Evolutionary conservation across 2,329 filamentous ascomycete genomes (phyloP).

Genomic region (Raffaelea arxii): DNA sequence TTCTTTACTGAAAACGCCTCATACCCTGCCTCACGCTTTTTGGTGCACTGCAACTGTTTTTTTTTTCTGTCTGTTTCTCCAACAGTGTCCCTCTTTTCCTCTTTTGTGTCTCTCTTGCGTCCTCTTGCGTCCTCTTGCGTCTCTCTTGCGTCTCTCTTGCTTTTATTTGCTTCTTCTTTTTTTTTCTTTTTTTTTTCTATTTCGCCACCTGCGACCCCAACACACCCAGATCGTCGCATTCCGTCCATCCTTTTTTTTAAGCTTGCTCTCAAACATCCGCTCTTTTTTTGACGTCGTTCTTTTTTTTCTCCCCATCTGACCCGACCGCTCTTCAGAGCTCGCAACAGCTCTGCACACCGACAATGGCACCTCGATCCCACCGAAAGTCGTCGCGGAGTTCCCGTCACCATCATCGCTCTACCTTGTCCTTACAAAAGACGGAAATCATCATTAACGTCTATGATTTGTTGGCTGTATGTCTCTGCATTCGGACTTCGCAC

Average conservation of each 20-base stretch:
- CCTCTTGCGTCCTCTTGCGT: no score
- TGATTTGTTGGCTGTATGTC: constrained; percentile 60
- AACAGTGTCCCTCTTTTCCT: no score
- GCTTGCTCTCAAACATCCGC: neutral
- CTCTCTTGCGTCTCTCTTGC: neutral
- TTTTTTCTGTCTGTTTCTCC: no score
- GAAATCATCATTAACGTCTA: constrained; percentile 71
- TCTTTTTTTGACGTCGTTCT: neutral
- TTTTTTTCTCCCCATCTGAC: neutral
- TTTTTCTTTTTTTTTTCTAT: neutral
- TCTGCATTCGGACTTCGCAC: no score
- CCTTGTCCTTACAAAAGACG: constrained; percentile 60
- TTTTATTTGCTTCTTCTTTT: neutral
- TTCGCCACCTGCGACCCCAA: neutral
- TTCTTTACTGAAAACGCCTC: no score
- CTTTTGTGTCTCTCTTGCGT: no score
- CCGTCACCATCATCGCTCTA: constrained; percentile 59
- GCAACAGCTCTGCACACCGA: no score
- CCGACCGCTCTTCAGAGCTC: neutral
- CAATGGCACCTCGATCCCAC: constrained; percentile 33
- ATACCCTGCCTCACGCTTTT: no score
- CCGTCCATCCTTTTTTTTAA: neutral
- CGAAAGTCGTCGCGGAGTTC: constrained; percentile 25
- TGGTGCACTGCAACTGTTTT: no score
- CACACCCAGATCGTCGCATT: no score